These are phyloP conservation scores for sorghum (Sorghum bicolor) DNA, from an alignment of 176 grass and related monocot genomes.

Conservation along the genomic window DNA sequence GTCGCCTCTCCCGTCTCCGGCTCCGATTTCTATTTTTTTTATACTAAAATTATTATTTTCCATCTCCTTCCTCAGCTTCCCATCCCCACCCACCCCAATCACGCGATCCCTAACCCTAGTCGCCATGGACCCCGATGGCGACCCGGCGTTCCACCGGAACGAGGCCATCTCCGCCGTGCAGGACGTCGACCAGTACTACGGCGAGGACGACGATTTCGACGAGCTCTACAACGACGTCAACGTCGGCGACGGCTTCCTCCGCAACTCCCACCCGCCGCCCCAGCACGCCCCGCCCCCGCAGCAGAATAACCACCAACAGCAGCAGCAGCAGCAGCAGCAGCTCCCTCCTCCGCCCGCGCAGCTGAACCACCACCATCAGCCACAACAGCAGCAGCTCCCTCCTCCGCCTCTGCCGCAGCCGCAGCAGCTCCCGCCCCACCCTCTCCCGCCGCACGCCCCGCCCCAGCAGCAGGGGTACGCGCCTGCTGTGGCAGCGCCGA, in stretches of 20 bases:
- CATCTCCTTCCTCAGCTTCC: background rate
- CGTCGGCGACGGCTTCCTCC: slow-evolving; percentile 71
- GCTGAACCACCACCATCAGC: background rate
- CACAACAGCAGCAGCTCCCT: background rate
- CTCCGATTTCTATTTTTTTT: background rate
- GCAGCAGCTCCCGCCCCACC: slow-evolving; percentile 5
- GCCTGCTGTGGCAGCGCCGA: slow-evolving; percentile 27
- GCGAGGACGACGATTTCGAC: slow-evolving; percentile 82
- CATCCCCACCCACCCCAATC: background rate
- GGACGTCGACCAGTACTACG: slow-evolving; percentile 83
- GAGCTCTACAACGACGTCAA: slow-evolving; percentile 91
- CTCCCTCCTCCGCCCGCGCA: slow-evolving; percentile 3
- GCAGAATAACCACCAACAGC: slow-evolving; percentile 7
- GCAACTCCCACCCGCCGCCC: slow-evolving; percentile 27
- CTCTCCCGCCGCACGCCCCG: slow-evolving; percentile 16
- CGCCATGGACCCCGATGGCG: slow-evolving; percentile 59
- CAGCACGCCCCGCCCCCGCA: background rate
- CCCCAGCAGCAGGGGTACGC: slow-evolving; percentile 47
- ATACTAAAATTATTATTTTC: background rate
- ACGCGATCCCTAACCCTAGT: slow-evolving; percentile 51
- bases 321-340: slow-evolving; percentile 14
- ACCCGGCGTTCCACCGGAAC: slow-evolving; percentile 49
- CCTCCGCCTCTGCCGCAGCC: background rate
- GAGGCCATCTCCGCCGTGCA: slow-evolving; percentile 76
- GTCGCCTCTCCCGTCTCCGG: no score